Evolutionary conservation across 2,329 filamentous ascomycete genomes (phyloP).

Genomic region (Aspergillus sp.): DNA sequence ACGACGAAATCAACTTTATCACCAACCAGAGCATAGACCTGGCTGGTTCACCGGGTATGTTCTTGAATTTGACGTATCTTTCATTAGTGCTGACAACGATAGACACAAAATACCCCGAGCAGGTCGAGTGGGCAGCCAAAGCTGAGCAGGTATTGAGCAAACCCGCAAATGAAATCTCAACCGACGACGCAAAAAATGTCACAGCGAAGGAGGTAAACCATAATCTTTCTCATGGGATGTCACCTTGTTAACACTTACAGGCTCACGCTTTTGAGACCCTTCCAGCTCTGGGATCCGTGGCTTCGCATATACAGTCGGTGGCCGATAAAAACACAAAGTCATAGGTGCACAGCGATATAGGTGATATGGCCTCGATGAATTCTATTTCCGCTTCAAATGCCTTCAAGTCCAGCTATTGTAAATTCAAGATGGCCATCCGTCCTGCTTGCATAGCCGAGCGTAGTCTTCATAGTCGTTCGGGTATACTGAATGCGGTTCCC

Average conservation of each 20-base stretch:
- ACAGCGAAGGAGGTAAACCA: conserved; percentile 7
- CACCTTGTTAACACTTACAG: background rate
- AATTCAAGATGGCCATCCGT: no score
- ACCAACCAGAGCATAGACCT: conserved; percentile 8
- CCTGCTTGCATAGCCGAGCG: no score
- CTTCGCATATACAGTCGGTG: conserved; percentile 11
- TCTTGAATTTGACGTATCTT: background rate
- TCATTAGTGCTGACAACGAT: no score
- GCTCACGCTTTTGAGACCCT: conserved; percentile 9
- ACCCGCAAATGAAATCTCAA: conserved; percentile 6
- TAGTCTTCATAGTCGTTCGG: background rate
- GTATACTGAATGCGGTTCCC: background rate
- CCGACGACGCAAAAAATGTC: conserved; percentile 7
- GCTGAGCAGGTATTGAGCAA: conserved; percentile 9
- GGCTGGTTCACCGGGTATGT: conserved; percentile 1
- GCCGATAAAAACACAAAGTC: conserved; percentile 10
- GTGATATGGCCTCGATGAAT: background rate
- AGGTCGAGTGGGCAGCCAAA: conserved; percentile 7
- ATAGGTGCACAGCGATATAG: background rate
- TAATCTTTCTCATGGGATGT: background rate
- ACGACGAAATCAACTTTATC: conserved; percentile 10
- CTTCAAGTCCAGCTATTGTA: no score
- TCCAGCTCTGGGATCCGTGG: conserved; percentile 10
- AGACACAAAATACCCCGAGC: conserved; percentile 3
- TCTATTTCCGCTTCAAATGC: no score